Conservation (phyloP, 306 rosid species). For the Prunus mongolica region DNA sequence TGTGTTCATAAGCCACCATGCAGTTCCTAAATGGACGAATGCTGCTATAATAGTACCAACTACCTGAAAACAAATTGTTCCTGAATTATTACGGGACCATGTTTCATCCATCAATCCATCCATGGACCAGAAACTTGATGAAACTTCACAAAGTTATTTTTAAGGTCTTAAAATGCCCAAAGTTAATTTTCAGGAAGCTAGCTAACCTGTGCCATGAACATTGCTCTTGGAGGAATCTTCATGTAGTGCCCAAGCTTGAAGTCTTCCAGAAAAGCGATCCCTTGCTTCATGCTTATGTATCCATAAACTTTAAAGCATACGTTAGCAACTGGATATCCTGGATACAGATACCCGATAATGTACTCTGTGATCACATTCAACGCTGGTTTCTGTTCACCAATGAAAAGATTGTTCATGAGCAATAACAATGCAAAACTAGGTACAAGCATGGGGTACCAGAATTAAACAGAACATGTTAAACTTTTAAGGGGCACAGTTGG, state of each 20-base stretch:
- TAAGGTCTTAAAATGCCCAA: background rate
- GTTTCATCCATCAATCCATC: background rate
- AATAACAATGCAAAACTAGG: background rate
- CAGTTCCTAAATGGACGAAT: conserved; percentile 59
- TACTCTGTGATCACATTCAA: conserved; percentile 53
- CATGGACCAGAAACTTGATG: background rate
- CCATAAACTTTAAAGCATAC: conserved; percentile 68
- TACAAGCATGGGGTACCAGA: background rate
- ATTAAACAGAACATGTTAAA: background rate
- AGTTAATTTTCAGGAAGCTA: background rate
- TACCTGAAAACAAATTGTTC: conserved; percentile 34
- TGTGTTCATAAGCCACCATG: conserved; percentile 80
- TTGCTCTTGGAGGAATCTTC: conserved; percentile 86
- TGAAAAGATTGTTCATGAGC: background rate
- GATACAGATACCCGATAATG: conserved; percentile 74
- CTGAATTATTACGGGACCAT: background rate
- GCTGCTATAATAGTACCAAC: conserved; percentile 58
- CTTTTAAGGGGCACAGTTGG: background rate
- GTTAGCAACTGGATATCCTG: conserved; percentile 82
- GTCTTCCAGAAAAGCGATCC: conserved; percentile 65
- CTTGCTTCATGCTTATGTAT: conserved; percentile 68
- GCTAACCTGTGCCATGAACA: conserved; percentile 80
- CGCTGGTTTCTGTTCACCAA: conserved; percentile 43
- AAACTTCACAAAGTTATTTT: background rate
- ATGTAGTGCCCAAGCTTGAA: conserved; percentile 93